Percentiles rank a stretch among this genome's conserved stretches.
Evolutionary conservation across 495 filamentous ascomycete genomes (phyloP).

Genomic region (Thermothielavioides terrestris): DNA sequence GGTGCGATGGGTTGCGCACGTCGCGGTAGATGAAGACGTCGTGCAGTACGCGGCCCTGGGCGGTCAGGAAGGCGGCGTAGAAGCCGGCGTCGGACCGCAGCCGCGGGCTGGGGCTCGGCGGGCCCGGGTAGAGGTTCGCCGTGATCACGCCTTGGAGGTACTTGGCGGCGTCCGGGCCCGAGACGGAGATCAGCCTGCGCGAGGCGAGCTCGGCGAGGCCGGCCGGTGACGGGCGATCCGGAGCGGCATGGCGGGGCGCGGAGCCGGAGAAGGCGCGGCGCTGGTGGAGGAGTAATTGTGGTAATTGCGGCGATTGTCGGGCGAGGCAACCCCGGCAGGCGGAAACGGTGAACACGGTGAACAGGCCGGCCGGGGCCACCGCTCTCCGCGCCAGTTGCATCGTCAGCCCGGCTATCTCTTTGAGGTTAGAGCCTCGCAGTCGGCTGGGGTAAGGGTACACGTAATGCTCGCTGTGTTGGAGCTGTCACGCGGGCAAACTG

Average conservation of each 20-base stretch:
- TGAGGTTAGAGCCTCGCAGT: too few species aligned
- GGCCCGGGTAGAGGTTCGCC: conserved; percentile 47
- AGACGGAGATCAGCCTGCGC: conserved; percentile 68
- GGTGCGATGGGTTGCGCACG: conserved; percentile 28
- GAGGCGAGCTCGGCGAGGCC: conserved; percentile 51
- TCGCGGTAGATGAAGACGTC: conserved; percentile 83
- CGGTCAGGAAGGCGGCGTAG: conserved; percentile 79
- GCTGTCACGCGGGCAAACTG: neutral
- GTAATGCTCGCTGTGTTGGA: too few species aligned
- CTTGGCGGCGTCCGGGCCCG: conserved; percentile 66
- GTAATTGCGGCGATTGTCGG: too few species aligned
- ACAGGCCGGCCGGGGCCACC: too few species aligned
- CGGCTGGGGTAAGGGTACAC: too few species aligned
- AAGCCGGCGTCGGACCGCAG: conserved; percentile 35
- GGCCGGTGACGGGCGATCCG: conserved; percentile 30
- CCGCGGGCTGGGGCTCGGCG: conserved; percentile 15
- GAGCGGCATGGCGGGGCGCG: conserved; percentile 6
- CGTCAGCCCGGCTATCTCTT: too few species aligned
- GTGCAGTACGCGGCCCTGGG: conserved; percentile 71
- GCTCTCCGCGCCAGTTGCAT: conserved; percentile 3
- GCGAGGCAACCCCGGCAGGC: conserved; percentile 2
- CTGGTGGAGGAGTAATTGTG: conserved; percentile 13
- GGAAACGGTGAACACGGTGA: conserved; percentile 6
- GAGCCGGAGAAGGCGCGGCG: conserved; percentile 5
- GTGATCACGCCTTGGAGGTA: conserved; percentile 87